Evolutionary conservation across 2,329 filamentous ascomycete genomes (phyloP).

Genomic region (Rhinocladiella mackenziei): DNA sequence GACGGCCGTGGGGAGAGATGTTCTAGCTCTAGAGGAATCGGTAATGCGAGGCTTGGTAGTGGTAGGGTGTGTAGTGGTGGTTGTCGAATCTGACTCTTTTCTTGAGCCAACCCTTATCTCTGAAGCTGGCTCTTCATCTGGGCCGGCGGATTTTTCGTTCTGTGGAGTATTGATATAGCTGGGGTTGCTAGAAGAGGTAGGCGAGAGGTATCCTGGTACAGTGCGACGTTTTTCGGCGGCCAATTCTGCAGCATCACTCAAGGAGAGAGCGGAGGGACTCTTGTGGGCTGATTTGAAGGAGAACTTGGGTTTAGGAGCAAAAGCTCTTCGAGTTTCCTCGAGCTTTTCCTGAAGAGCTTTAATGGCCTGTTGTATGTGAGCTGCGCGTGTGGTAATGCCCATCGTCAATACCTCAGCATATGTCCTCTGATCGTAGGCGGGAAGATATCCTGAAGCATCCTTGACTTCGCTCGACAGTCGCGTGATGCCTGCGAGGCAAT

Average conservation of each 20-base stretch:
- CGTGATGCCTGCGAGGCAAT: conserved; percentile 73
- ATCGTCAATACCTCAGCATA: conserved; percentile 66
- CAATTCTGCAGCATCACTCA: conserved; percentile 55
- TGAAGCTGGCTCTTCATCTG: conserved; percentile 25
- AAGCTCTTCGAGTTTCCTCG: conserved; percentile 62
- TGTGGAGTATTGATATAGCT: conserved; percentile 16
- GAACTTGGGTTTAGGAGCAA: conserved; percentile 75
- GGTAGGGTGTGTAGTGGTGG: conserved; percentile 6
- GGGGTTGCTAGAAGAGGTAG: conserved; percentile 34
- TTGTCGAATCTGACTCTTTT: not conserved
- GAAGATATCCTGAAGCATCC: conserved; percentile 75
- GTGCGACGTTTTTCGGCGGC: conserved; percentile 46
- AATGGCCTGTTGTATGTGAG: conserved; percentile 56
- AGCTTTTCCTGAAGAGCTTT: conserved; percentile 77
- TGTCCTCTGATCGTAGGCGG: conserved; percentile 82
- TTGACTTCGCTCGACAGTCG: conserved; percentile 78
- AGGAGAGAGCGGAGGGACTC: conserved; percentile 52
- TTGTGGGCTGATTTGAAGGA: conserved; percentile 74
- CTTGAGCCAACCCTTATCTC: not conserved
- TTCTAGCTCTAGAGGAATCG: conserved; percentile 41
- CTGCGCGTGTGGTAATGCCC: conserved; percentile 2
- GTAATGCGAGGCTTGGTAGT: conserved; percentile 21
- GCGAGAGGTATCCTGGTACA: conserved; percentile 42
- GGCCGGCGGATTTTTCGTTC: conserved; percentile 37
- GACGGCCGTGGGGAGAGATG: conserved; percentile 60